Conservation (phyloP, 1,284 basidiomycete species). For the Microbotryomycetes sp. region DNA sequence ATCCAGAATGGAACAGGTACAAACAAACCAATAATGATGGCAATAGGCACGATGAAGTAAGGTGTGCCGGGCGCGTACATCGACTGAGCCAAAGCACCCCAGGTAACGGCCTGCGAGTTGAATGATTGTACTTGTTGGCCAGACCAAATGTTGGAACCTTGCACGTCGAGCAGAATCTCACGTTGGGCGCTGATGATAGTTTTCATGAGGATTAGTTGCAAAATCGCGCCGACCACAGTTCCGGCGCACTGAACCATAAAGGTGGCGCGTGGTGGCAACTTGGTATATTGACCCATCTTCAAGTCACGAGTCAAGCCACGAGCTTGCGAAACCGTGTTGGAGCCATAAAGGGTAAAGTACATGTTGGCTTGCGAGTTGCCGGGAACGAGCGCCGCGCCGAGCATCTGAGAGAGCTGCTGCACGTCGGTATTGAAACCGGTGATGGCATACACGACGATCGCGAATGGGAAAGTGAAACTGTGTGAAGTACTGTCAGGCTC, state of each 20-base stretch:
- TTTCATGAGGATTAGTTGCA: conserved; percentile 40
- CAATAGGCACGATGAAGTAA: conserved; percentile 51
- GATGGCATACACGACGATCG: conserved; percentile 49
- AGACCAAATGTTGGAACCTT: conserved; percentile 52
- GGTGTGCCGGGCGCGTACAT: conserved; percentile 49
- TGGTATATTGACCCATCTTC: conserved; percentile 32
- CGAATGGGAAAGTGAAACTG: conserved; percentile 48
- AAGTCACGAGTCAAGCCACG: conserved; percentile 52
- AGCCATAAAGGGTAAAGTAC: conserved; percentile 55
- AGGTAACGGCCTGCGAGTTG: conserved; percentile 55
- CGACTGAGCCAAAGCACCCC: conserved; percentile 51
- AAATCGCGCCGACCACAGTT: conserved; percentile 47
- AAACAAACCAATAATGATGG: conserved; percentile 44
- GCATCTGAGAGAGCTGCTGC: conserved; percentile 55
- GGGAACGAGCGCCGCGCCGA: conserved; percentile 57
- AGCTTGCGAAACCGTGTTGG: conserved; percentile 58
- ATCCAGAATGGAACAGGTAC: conserved; percentile 53
- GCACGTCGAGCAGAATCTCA: conserved; percentile 49
- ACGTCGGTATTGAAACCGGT: conserved; percentile 52
- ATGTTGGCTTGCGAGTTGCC: conserved; percentile 52
- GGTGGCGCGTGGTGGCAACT: conserved; percentile 39
- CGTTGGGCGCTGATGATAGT: conserved; percentile 50
- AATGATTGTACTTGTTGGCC: conserved; percentile 53
- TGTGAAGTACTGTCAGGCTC: too few species aligned
- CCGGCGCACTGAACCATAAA: conserved; percentile 51